Base-by-base conservation (phyloP, 257 asterid species). In the Lavandula angustifolia region DNA sequence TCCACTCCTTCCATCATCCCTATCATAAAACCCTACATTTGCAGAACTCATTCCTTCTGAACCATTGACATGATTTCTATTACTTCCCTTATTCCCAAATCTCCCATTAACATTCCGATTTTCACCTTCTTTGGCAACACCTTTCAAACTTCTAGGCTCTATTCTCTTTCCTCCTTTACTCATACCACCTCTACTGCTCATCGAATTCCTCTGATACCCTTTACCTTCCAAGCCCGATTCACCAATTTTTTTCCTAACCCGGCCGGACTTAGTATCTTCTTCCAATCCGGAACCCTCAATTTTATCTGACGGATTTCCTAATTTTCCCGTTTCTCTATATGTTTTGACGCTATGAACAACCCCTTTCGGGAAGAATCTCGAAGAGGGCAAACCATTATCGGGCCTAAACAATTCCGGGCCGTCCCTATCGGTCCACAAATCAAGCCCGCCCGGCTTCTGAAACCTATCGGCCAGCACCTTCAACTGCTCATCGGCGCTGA, bases 371-470 rank as follows among this genome's bases (percentile, higher is more conserved):
- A 94, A 89, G 75, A 84, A 94, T 81, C 99, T 82, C 6, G 92
- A 74, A 0, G 97, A 80, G 17, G 91, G 91, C 64, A 84, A 51
- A 9, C 73, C 95, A 40, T 70, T 53, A 61, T 73, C 85, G 49
- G 68, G 49, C 75, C 90, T 74, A 42, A 94, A 85, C 84, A 94
- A 68, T 49, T 94, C 92, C 32, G 98, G 98, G 31, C 99, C 99
- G 31, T 90, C 98, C 18, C 75, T 75, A 2, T 94, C 96, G 0
- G 95, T 81, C 98, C 99, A 90, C 95, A 90, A 62, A 73, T 94
- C 99, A 38, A 94, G 77, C 71, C 98, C 99, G 0, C 96, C 96
- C 53, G 95, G 95, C 84, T 72, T 90, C 88, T 94, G 96, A 72
- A 94, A 94, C 72, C 99, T 81, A 55, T 90, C 99, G 1, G 99